Evolutionary conservation across 352 stramenopile species (phyloP).

Genomic region (Pythium scleroteichum): DNA sequence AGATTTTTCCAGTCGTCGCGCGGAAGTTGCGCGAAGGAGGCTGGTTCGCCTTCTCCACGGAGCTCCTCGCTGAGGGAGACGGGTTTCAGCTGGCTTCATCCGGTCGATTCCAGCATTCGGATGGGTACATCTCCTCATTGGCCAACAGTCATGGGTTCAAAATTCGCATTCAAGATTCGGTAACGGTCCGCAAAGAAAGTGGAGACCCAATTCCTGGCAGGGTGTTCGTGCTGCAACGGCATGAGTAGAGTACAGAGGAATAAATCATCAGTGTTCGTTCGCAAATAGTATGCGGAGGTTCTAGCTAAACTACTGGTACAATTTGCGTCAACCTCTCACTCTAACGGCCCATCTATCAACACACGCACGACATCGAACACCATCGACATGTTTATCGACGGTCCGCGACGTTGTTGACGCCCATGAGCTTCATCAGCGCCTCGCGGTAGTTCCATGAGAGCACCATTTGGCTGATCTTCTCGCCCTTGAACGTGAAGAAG

Average conservation of each 20-base stretch:
- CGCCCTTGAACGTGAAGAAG: constrained; percentile 77
- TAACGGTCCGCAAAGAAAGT: constrained; percentile 74
- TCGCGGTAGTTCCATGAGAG: constrained; percentile 78
- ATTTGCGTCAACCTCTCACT: background rate
- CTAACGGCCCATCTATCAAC: constrained; percentile 11
- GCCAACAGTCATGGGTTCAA: constrained; percentile 40
- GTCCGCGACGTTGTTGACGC: constrained; percentile 34
- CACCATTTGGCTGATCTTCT: constrained; percentile 71
- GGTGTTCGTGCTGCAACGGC: constrained; percentile 54
- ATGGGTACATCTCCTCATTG: constrained; percentile 57
- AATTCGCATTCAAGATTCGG: constrained; percentile 40
- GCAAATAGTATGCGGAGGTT: constrained; percentile 1
- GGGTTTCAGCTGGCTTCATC: constrained; percentile 61
- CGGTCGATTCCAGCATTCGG: constrained; percentile 78
- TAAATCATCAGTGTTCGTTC: constrained; percentile 22
- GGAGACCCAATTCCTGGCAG: constrained; percentile 64
- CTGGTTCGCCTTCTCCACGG: constrained; percentile 75
- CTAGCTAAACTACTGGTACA: constrained; percentile 1
- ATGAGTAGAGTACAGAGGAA: constrained; percentile 1
- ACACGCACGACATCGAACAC: background rate
- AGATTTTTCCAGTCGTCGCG: constrained; percentile 51
- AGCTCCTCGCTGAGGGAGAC: constrained; percentile 34
- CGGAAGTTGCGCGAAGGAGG: constrained; percentile 43
- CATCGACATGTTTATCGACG: constrained; percentile 19
- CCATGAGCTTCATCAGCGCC: constrained; percentile 74